Conservation (phyloP, 306 rosid species). For the Glycine tomentella region DNA sequence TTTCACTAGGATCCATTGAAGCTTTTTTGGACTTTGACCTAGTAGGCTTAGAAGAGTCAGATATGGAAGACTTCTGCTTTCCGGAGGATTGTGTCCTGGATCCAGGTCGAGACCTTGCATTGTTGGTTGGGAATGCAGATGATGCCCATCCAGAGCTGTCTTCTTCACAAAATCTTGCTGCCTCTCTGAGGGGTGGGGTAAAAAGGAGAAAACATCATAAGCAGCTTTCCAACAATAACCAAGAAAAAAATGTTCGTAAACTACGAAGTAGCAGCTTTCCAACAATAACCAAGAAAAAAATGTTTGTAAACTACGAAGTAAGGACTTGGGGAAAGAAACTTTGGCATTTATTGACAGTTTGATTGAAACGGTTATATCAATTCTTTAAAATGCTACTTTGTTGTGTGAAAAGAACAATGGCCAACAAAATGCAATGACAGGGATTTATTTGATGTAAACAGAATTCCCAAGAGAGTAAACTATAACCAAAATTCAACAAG, state of each 20-base stretch:
- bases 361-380: not conserved
- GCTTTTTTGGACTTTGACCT: conserved; percentile 72
- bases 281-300: conserved; percentile 27
- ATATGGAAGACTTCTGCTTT: conserved; percentile 70
- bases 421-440: conserved; percentile 35
- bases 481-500: conserved; percentile 28
- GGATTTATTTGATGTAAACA: conserved; percentile 1
- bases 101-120: conserved; percentile 66
- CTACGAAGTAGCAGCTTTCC: conserved; percentile 12
- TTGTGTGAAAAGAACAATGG: not conserved
- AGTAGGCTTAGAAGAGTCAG: conserved; percentile 62
- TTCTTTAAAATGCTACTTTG: not conserved
- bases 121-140: conserved; percentile 74
- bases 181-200: conserved; percentile 58
- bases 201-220: conserved; percentile 42
- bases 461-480: conserved; percentile 5
- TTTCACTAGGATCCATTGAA: conserved; percentile 62
- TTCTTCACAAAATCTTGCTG: conserved; percentile 75
- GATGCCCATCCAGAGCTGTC: conserved; percentile 84
- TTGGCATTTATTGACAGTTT: conserved; percentile 12
- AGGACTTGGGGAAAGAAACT: conserved; percentile 5
- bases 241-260: conserved; percentile 14
- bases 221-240: conserved; percentile 38
- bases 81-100: conserved; percentile 72
- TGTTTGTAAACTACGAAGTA: not conserved